Conservation (phyloP, 2,329 filamentous ascomycete species). For the Hypoxylon rubiginosum region DNA sequence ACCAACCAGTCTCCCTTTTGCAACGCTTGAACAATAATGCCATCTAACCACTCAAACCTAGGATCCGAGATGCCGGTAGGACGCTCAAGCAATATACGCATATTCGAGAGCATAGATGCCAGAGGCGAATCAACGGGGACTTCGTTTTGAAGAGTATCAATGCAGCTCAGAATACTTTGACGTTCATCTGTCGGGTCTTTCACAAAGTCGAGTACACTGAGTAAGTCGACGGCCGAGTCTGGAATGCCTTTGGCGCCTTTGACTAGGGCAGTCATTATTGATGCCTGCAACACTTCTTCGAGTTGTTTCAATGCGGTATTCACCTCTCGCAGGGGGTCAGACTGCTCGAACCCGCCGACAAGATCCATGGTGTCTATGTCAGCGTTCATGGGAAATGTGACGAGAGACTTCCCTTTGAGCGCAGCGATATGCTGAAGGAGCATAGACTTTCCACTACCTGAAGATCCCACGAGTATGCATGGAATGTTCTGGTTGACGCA, state of each 20-base stretch:
- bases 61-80: slow-evolving; percentile 75
- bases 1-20: slow-evolving; percentile 92
- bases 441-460: slow-evolving; percentile 88
- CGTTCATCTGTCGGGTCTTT: slow-evolving; percentile 57
- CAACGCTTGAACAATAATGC: slow-evolving; percentile 88
- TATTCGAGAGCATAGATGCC: slow-evolving; percentile 61
- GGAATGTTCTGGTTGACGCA: slow-evolving; percentile 90
- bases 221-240: slow-evolving; percentile 62
- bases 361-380: slow-evolving; percentile 98
- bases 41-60: slow-evolving; percentile 96
- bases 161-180: slow-evolving; percentile 54
- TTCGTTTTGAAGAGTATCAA: slow-evolving; percentile 57
- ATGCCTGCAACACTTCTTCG: slow-evolving; percentile 59
- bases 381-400: slow-evolving; percentile 90
- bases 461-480: slow-evolving; percentile 86
- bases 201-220: slow-evolving; percentile 63
- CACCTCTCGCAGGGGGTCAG: slow-evolving; percentile 82
- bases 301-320: slow-evolving; percentile 67
- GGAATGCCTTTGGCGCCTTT: slow-evolving; percentile 60
- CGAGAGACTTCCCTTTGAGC: slow-evolving; percentile 78
- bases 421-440: slow-evolving; percentile 86
- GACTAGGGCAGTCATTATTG: slow-evolving; percentile 64
- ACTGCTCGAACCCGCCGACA: slow-evolving; percentile 96
- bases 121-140: slow-evolving; percentile 62
- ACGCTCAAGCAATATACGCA: slow-evolving; percentile 64